phyloP scores from a whole-genome alignment of 768 basidiomycete genomes.

The Suillus placidus region DNA sequence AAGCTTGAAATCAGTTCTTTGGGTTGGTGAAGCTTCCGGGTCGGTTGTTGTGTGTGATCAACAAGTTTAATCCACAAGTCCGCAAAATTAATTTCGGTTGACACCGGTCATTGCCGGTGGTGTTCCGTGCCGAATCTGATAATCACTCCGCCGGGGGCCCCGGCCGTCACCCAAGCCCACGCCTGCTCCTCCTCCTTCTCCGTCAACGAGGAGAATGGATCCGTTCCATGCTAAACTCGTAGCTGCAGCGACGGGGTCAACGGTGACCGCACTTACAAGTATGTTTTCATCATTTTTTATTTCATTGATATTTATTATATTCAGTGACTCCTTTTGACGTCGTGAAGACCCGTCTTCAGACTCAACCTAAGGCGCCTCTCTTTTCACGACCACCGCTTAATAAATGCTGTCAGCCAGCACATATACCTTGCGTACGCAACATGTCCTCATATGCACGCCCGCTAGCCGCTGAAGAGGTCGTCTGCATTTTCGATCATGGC shows the following conservation, averaged over 20 bases:
- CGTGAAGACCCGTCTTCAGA: conserved; percentile 94
- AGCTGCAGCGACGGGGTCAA: conserved; percentile 79
- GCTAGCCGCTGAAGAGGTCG: conserved; percentile 61
- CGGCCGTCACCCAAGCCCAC: background rate
- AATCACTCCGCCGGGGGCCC: background rate
- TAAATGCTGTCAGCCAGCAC: conserved; percentile 70
- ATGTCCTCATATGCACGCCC: conserved; percentile 75
- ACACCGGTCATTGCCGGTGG: conserved; percentile 32
- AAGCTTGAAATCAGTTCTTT: conserved; percentile 6
- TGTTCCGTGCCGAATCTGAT: background rate
- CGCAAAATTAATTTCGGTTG: conserved; percentile 17
- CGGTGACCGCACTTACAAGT: conserved; percentile 85
- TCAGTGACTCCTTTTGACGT: conserved; percentile 99
- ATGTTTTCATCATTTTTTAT: conserved; percentile 22
- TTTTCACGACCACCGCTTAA: conserved; percentile 56
- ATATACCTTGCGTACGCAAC: conserved; percentile 60
- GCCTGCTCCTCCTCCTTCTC: conserved; percentile 4
- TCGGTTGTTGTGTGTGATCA: conserved; percentile 11
- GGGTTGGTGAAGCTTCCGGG: conserved; percentile 2
- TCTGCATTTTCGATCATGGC: conserved; percentile 81
- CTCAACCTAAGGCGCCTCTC: conserved; percentile 66
- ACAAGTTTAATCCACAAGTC: background rate
- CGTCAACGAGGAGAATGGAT: conserved; percentile 49
- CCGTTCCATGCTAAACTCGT: conserved; percentile 77
- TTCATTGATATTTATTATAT: conserved; percentile 15